These are phyloP conservation scores for Sclerotinia trifoliorum DNA, from an alignment of 2,329 filamentous ascomycete genomes.

Conservation along the genomic window DNA sequence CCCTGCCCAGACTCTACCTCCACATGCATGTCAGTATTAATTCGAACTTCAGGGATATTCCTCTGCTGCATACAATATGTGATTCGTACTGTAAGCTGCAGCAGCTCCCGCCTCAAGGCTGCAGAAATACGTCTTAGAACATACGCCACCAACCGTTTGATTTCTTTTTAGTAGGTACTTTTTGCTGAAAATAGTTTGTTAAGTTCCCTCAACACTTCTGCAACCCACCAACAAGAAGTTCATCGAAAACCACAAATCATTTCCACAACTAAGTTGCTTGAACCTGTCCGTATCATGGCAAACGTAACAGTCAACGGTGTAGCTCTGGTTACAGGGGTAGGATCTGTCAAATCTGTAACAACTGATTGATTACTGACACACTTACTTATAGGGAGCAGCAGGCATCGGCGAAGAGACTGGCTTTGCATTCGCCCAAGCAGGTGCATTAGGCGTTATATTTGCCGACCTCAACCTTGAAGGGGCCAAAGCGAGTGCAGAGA, in stretches of 20 bases:
- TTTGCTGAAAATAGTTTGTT: background rate
- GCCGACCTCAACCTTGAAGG: constrained; percentile 33
- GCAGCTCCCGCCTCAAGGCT: no score
- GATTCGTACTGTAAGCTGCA: background rate
- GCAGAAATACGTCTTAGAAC: background rate
- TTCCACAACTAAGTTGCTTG: background rate
- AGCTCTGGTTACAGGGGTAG: background rate
- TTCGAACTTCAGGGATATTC: no score
- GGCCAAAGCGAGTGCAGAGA: constrained; percentile 31
- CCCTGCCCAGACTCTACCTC: no score
- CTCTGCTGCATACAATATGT: background rate
- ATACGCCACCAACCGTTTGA: background rate
- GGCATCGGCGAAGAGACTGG: constrained; percentile 1
- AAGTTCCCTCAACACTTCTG: background rate
- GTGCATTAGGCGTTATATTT: constrained; percentile 30
- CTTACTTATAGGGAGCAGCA: background rate
- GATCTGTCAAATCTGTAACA: background rate
- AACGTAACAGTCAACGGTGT: background rate
- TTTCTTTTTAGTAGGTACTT: background rate
- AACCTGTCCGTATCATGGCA: background rate
- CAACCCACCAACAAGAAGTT: background rate
- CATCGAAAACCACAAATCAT: background rate
- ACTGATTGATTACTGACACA: background rate
- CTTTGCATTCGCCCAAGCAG: constrained; percentile 7
- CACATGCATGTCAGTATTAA: no score